Base-by-base conservation (phyloP, 352 stramenopile genomes). In the Pythium sp. region DNA sequence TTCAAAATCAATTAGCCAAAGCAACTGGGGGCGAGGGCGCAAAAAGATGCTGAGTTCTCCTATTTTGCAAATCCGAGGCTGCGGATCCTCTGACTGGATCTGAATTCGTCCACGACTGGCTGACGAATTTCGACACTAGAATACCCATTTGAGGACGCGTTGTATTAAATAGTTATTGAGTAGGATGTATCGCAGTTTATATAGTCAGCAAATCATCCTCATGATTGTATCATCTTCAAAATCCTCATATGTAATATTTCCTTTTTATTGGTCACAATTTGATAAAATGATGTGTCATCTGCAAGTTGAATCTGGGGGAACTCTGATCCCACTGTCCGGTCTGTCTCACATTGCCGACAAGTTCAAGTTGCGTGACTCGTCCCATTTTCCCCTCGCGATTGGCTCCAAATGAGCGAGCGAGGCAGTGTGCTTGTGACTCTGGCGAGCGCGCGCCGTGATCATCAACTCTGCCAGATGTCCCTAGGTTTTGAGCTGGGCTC, bases 291-390 rank as follows among this genome's bases (percentile, higher is more conserved):
- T 12, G 57, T 6, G 20, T 43, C 58, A 64, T 47, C 32, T 56
- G 30, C 49, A 68, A 62, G 36, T 62, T 68, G 62, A 51, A 68
- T 26, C 18, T 62, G 14, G 32, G 32, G 49, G 22, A 28, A 5
- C 41, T 34, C 46, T 22, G 5, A 22, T 63, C 26, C 49, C 38
- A 28, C 36, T 61, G 32, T 43, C 9, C 28, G 18, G 49, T 67
- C 62, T 67, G 62, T 67, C 51, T 68, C 62, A 62, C 62, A 62
- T 62, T 55, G 53, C 28, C 28, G 32, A 18, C 61, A 67, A 60
- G 62, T 62, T 58, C 51, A 62, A 68, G 51, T 11, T 24, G 43
- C 43, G 43, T 68, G 62, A 68, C 62, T 68, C 62, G 62, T 68
- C 62, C 62, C 62, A 67, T 61, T 24, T 61, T 59, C n/a, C 12